These are phyloP conservation scores for Trebouxia sp. DNA, from an alignment of 139 green algal species.

Conservation along the genomic window DNA sequence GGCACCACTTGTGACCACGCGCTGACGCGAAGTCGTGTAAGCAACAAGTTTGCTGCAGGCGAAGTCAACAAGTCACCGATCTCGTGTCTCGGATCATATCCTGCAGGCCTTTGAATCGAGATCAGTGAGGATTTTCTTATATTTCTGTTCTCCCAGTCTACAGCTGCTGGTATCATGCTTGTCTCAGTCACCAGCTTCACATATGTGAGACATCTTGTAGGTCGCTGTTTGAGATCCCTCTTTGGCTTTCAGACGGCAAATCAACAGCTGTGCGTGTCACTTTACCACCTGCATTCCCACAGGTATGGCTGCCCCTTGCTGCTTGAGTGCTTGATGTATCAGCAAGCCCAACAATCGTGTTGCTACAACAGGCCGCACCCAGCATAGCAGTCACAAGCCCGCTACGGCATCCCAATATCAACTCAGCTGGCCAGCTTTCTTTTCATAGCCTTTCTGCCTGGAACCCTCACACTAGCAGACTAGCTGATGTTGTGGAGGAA, in stretches of 20 bases:
- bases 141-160: too few species aligned
- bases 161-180: neutral
- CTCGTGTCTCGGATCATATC: neutral
- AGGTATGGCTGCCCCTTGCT: neutral
- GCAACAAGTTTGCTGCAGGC: constrained; percentile 13
- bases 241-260: constrained; percentile 4
- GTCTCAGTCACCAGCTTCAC: neutral
- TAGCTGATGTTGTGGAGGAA: constrained; percentile 21
- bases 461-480: neutral
- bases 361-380: neutral
- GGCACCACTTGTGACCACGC: too few species aligned
- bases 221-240: constrained; percentile 16
- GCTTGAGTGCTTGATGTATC: neutral
- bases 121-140: too few species aligned
- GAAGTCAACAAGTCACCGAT: neutral
- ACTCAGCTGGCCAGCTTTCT: constrained; percentile 1
- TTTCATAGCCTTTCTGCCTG: neutral
- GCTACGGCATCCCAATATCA: neutral
- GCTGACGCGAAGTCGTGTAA: too few species aligned
- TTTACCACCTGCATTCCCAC: constrained; percentile 3
- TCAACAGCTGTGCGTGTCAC: neutral
- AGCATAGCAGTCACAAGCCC: constrained; percentile 10
- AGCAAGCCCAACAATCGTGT: neutral
- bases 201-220: neutral
- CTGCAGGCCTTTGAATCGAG: constrained; percentile 5